Conservation (phyloP, 345 rosid genomes). For the Viola odorata region DNA sequence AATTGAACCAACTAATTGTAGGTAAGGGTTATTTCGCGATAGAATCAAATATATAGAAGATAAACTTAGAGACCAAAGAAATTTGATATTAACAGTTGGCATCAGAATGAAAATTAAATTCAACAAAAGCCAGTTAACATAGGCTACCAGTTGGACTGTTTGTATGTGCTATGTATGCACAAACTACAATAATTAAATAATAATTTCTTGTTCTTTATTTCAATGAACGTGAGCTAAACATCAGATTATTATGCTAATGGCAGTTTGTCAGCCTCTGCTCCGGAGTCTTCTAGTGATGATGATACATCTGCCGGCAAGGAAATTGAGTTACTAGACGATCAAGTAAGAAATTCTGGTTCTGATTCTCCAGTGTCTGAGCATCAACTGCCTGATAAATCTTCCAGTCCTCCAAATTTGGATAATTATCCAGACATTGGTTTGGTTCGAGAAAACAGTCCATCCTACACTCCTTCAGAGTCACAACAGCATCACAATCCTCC, state of each 20-base stretch:
- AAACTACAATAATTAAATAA: no score
- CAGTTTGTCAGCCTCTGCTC: constrained; percentile 45
- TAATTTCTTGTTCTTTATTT: neutral
- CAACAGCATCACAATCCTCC: constrained; percentile 61
- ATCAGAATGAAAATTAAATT: no score
- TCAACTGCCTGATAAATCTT: constrained; percentile 46
- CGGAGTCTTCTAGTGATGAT: constrained; percentile 38
- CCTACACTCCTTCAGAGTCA: constrained; percentile 49
- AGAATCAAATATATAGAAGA: no score
- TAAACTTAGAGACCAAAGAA: no score
- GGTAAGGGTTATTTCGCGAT: no score
- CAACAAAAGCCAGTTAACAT: no score
- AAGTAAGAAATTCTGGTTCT: constrained; percentile 47
- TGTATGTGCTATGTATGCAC: no score
- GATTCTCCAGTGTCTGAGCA: constrained; percentile 56
- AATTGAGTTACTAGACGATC: constrained; percentile 42
- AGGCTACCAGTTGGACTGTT: no score
- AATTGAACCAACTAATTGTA: no score
- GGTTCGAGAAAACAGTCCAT: constrained; percentile 44
- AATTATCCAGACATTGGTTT: constrained; percentile 50
- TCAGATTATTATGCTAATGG: constrained; percentile 20
- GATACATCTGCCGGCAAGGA: constrained; percentile 38
- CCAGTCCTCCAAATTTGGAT: constrained; percentile 53
- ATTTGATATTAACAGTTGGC: no score
- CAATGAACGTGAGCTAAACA: constrained; percentile 1